A percentile compares a stretch with the other conserved stretches of the same genome.
phyloP scores from a whole-genome alignment of 495 filamentous ascomycete species.

The Filosporella fistucella region DNA sequence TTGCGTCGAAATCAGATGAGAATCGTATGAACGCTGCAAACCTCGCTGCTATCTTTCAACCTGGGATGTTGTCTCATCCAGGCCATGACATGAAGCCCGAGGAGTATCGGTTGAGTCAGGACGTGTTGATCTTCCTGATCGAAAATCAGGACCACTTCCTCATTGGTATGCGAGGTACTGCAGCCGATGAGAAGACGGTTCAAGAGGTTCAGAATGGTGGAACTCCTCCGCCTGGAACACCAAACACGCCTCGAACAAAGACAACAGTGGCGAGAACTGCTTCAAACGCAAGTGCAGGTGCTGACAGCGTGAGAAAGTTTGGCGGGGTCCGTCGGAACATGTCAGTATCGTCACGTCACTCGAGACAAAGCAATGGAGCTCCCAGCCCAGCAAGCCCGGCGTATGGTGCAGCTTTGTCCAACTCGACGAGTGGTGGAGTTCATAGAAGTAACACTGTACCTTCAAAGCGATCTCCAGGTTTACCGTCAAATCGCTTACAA shows the following conservation, averaged over 20 bases:
- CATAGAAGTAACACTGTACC: constrained; percentile 92
- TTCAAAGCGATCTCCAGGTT: constrained; percentile 80
- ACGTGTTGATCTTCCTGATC: constrained; percentile 96
- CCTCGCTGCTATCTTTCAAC: constrained; percentile 96
- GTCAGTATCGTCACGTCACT: constrained; percentile 66
- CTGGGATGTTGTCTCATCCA: constrained; percentile 91
- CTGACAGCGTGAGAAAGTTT: constrained; percentile 78
- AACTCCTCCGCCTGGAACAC: constrained; percentile 50
- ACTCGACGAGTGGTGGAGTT: constrained; percentile 56
- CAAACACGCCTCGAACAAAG: constrained; percentile 34
- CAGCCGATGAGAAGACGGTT: constrained; percentile 79
- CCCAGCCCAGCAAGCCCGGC: constrained; percentile 71
- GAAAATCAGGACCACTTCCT: constrained; percentile 91
- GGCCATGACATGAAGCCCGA: constrained; percentile 89
- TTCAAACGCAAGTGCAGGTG: constrained; percentile 82
- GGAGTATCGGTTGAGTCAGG: constrained; percentile 92
- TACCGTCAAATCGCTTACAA: constrained; percentile 40
- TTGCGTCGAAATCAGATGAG: constrained; percentile 93
- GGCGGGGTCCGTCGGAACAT: constrained; percentile 79
- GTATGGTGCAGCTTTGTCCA: constrained; percentile 32
- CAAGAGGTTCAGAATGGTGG: constrained; percentile 73
- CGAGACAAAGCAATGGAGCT: constrained; percentile 61
- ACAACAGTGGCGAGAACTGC: constrained; percentile 65
- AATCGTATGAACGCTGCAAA: constrained; percentile 97
- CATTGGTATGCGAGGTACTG: constrained; percentile 92